Evolutionary conservation across 768 basidiomycete species (phyloP).

Genomic region (Xerocomus brunneocitrinus): DNA sequence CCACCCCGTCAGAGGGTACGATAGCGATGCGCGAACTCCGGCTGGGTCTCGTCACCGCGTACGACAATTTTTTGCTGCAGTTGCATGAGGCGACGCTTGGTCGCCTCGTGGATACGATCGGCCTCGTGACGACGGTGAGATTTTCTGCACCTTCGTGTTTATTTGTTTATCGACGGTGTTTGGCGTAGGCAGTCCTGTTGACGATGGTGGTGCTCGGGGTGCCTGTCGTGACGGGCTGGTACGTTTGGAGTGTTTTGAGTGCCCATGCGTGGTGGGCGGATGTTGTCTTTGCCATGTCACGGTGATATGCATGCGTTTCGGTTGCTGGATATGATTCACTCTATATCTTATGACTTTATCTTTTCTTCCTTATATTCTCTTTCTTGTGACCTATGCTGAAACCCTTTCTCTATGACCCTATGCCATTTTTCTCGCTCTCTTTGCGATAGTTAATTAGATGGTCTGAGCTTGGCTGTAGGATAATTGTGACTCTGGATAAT

Average conservation of each 20-base stretch:
- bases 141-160: neutral
- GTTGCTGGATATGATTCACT: neutral
- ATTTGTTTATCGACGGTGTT: neutral
- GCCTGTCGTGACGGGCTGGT: slow-evolving; percentile 21
- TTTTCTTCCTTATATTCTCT: no score
- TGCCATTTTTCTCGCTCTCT: neutral
- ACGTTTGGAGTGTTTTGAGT: slow-evolving; percentile 1
- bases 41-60: slow-evolving; percentile 20
- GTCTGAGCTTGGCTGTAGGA: neutral
- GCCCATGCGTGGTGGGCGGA: slow-evolving; percentile 10
- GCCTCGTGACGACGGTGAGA: slow-evolving; percentile 14
- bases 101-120: slow-evolving; percentile 20
- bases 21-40: slow-evolving; percentile 21
- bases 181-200: slow-evolving; percentile 19
- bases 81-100: slow-evolving; percentile 26
- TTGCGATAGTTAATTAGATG: neutral
- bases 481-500: neutral
- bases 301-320: neutral
- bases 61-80: slow-evolving; percentile 8
- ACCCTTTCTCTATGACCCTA: neutral
- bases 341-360: no score
- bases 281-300: no score
- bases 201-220: slow-evolving; percentile 14
- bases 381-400: neutral
- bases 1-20: slow-evolving; percentile 23